A percentile compares a stretch with the other conserved stretches of the same genome.
Evolutionary conservation across 345 rosid species (phyloP).

Genomic region (Eutrema japonicum): DNA sequence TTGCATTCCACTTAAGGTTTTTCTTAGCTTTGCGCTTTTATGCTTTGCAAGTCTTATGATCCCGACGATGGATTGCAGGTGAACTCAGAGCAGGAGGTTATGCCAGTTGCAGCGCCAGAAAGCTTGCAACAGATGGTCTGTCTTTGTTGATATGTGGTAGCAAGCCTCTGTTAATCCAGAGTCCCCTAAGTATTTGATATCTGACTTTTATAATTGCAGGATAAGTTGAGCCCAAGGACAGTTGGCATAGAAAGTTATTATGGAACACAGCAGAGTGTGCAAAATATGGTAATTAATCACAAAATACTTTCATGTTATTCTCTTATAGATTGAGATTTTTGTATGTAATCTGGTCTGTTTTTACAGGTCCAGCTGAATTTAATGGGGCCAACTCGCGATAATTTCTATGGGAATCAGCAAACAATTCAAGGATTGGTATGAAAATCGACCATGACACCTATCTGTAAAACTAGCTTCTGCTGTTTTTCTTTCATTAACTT

Average conservation of each 20-base stretch:
- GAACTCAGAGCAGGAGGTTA: constrained; percentile 62
- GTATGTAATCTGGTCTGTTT: constrained; percentile 21
- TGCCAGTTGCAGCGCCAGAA: constrained; percentile 58
- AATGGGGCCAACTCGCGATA: constrained; percentile 62
- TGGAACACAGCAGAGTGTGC: constrained; percentile 54
- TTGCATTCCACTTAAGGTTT: not conserved
- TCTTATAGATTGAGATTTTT: constrained; percentile 7
- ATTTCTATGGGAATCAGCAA: constrained; percentile 58
- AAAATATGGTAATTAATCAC: constrained; percentile 51
- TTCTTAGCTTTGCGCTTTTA: constrained; percentile 14
- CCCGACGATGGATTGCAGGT: constrained; percentile 46
- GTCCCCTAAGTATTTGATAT: not conserved
- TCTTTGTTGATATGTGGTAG: constrained; percentile 17
- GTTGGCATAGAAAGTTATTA: constrained; percentile 57
- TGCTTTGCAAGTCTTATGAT: constrained; percentile 9
- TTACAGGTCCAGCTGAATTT: constrained; percentile 66
- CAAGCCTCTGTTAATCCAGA: constrained; percentile 15
- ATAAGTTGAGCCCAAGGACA: constrained; percentile 55
- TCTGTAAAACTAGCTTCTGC: constrained; percentile 27
- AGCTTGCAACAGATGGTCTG: constrained; percentile 73
- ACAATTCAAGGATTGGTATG: constrained; percentile 66
- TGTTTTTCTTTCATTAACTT: constrained; percentile 38
- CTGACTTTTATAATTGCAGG: constrained; percentile 45
- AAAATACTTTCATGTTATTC: constrained; percentile 7
- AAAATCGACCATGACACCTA: constrained; percentile 36